Evolutionary conservation across 2,329 filamentous ascomycete species (phyloP).

Genomic region (Fusarium equiseti): DNA sequence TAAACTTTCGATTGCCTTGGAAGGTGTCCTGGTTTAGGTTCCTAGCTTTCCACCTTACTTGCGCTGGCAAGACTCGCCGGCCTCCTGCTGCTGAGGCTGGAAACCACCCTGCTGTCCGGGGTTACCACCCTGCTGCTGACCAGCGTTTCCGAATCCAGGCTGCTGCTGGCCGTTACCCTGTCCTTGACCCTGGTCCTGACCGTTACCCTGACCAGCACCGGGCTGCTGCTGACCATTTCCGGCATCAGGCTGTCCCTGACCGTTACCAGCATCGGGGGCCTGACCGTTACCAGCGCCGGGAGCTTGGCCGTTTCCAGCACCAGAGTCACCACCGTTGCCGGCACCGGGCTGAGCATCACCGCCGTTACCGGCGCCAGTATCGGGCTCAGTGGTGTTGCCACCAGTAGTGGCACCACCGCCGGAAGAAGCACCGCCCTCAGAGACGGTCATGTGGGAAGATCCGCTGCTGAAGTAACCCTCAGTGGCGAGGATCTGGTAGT

Average conservation of each 20-base stretch:
- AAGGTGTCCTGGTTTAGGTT: slow-evolving; percentile 44
- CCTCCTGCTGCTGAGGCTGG: slow-evolving; percentile 20
- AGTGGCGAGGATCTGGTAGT: slow-evolving; percentile 68
- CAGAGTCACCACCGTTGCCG: background rate
- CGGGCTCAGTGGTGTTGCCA: background rate
- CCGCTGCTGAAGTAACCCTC: slow-evolving; percentile 66
- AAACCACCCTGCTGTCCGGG: slow-evolving; percentile 7
- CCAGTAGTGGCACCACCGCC: slow-evolving; percentile 2
- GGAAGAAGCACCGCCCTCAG: slow-evolving; percentile 19
- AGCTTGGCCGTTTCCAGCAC: background rate
- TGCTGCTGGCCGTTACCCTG: slow-evolving; percentile 1
- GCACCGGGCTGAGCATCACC: background rate
- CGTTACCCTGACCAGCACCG: background rate
- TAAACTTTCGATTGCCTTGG: slow-evolving; percentile 34
- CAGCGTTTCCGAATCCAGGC: background rate
- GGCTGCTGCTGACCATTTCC: slow-evolving; percentile 3
- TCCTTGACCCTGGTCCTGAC: background rate
- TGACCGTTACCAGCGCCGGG: background rate
- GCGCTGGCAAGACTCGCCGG: slow-evolving; percentile 18
- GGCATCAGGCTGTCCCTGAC: background rate
- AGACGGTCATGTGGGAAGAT: slow-evolving; percentile 60
- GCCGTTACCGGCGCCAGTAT: background rate
- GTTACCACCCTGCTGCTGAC: slow-evolving; percentile 14
- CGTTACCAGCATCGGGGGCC: background rate
- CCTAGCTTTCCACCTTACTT: slow-evolving; percentile 14